phyloP scores from a whole-genome alignment of 257 asterid genomes.

The Salvia rosmarinus region DNA sequence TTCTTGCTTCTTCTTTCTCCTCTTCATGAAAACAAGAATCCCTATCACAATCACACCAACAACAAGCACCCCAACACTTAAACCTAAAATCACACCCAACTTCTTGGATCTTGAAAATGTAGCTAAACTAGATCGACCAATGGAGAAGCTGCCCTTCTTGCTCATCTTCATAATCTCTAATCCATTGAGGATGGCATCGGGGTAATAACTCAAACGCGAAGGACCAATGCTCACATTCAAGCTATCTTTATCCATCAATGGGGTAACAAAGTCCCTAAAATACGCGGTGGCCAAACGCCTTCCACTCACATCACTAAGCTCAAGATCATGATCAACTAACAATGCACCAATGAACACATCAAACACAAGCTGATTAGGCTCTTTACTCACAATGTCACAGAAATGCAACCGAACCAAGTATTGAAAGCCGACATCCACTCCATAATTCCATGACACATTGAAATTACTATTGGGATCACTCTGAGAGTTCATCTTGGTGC shows the following conservation, averaged over 20 bases:
- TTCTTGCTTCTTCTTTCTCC: conserved; percentile 50
- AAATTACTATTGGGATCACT: conserved; percentile 51
- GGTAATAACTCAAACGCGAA: conserved; percentile 43
- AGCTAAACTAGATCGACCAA: conserved; percentile 37
- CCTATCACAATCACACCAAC: conserved; percentile 43
- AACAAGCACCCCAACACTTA: conserved; percentile 41
- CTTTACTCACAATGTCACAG: conserved; percentile 70
- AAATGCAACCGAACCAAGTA: conserved; percentile 72
- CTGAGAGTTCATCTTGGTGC: conserved; percentile 52
- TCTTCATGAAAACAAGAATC: conserved; percentile 39
- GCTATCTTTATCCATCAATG: conserved; percentile 34
- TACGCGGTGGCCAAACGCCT: conserved; percentile 59
- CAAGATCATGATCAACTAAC: conserved; percentile 53
- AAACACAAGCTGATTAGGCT: conserved; percentile 56
- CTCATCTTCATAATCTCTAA: conserved; percentile 77
- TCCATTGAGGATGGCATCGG: conserved; percentile 70
- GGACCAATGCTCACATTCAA: conserved; percentile 74
- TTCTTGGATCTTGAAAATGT: conserved; percentile 41
- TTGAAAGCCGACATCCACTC: conserved; percentile 63
- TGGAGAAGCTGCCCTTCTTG: conserved; percentile 49
- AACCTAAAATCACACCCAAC: conserved; percentile 57
- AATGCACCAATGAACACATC: conserved; percentile 54
- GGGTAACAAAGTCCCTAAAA: conserved; percentile 62
- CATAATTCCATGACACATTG: conserved; percentile 71
- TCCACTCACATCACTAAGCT: conserved; percentile 34